Evolutionary conservation across 495 filamentous ascomycete species (phyloP).

Genomic region (Podospora australis): DNA sequence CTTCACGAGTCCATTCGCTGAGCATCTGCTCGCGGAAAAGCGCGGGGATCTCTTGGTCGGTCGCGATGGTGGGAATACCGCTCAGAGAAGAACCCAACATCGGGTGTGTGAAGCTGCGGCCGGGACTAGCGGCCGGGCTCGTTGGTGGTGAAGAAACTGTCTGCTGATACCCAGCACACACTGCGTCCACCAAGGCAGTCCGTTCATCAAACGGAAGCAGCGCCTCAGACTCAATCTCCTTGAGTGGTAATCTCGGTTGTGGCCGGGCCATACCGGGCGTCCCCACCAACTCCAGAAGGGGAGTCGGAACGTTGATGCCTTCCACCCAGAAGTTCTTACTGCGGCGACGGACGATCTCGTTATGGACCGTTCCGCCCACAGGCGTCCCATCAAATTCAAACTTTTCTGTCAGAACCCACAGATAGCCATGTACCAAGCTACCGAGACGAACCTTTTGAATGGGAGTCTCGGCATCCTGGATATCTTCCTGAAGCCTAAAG

Average conservation of each 20-base stretch:
- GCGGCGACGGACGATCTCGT: constrained; percentile 67
- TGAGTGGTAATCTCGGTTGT: constrained; percentile 39
- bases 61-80: constrained; percentile 28
- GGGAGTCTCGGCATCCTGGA: constrained; percentile 55
- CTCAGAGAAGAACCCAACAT: constrained; percentile 44
- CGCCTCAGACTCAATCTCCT: constrained; percentile 50
- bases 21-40: constrained; percentile 64
- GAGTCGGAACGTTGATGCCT: constrained; percentile 61
- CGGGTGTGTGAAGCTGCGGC: constrained; percentile 55
- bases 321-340: constrained; percentile 70
- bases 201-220: constrained; percentile 63
- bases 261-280: constrained; percentile 43
- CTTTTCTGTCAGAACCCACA: constrained; percentile 68
- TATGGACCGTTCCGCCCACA: constrained; percentile 61
- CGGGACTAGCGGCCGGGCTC: constrained; percentile 67
- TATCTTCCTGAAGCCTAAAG: constrained; percentile 77
- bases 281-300: constrained; percentile 40
- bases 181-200: constrained; percentile 57
- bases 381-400: constrained; percentile 67
- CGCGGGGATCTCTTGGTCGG: constrained; percentile 31
- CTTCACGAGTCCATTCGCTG: constrained; percentile 66
- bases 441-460: constrained; percentile 67
- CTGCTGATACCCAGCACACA: constrained; percentile 61
- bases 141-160: constrained; percentile 52
- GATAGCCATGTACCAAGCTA: constrained; percentile 79